Conservation (phyloP, 768 basidiomycete species). For the Leccinum olivaceopallidum region DNA sequence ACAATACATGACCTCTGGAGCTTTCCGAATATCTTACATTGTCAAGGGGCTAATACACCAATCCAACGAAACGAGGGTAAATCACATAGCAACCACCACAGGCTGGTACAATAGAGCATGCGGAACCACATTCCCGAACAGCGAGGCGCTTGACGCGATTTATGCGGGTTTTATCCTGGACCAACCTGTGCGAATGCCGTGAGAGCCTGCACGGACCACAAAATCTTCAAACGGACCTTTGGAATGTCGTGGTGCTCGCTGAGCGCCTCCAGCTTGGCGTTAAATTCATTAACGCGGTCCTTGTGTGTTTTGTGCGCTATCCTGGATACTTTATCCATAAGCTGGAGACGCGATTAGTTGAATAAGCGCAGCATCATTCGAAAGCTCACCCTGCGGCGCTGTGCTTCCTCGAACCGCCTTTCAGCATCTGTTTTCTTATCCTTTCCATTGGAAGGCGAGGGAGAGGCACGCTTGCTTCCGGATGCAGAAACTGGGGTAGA, state of each 20-base stretch:
- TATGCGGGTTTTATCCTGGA: slow-evolving; percentile 65
- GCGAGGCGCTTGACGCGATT: slow-evolving; percentile 31
- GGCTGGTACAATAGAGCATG: slow-evolving; percentile 16
- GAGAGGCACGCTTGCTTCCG: slow-evolving; percentile 61
- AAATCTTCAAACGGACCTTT: slow-evolving; percentile 53
- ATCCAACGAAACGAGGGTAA: slow-evolving; percentile 14
- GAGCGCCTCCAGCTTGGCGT: slow-evolving; percentile 78
- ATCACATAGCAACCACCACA: slow-evolving; percentile 21
- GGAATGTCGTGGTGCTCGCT: slow-evolving; percentile 96
- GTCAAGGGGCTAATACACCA: slow-evolving; percentile 24
- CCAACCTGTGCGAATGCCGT: slow-evolving; percentile 60
- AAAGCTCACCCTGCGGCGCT: slow-evolving; percentile 68
- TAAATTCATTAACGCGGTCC: slow-evolving; percentile 90
- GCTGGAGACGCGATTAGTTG: slow-evolving; percentile 42
- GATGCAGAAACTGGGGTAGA: slow-evolving; percentile 44
- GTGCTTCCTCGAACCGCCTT: slow-evolving; percentile 84
- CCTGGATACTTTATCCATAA: slow-evolving; percentile 71
- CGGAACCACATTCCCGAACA: slow-evolving; percentile 5
- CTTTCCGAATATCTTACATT: slow-evolving; percentile 29
- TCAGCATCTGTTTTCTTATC: slow-evolving; percentile 84
- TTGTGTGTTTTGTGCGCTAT: slow-evolving; percentile 88
- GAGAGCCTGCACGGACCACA: slow-evolving; percentile 32
- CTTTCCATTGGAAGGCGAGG: slow-evolving; percentile 47
- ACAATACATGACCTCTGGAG: slow-evolving; percentile 32
- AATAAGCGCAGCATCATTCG: background rate